Percentiles rank a stretch among this genome's conserved stretches.
Conservation (phyloP, 228 moss, liverwort and hornwort genomes). For the Sphagnum magellanicum region DNA sequence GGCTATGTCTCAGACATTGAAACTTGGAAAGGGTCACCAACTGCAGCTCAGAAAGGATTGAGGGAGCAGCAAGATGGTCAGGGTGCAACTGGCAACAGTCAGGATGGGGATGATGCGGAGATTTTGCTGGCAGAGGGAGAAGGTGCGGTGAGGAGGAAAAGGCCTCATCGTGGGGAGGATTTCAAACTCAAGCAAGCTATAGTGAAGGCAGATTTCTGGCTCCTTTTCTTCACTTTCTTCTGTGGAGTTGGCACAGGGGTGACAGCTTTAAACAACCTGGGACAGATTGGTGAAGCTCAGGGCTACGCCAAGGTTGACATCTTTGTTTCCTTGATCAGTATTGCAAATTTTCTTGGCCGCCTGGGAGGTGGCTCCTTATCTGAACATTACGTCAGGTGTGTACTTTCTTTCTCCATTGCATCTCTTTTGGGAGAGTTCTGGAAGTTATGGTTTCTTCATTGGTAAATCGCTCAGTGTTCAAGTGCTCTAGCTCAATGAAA, state of each 20-base stretch:
- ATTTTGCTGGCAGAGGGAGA: conserved; percentile 39
- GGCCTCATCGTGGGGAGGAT: conserved; percentile 45
- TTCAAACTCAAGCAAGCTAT: conserved; percentile 54
- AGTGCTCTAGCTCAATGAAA: too few relatives aligned
- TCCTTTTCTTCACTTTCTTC: conserved; percentile 51
- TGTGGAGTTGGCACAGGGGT: conserved; percentile 60
- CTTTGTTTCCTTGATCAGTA: conserved; percentile 54
- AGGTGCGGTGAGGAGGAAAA: conserved; percentile 38
- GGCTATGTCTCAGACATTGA: neutral
- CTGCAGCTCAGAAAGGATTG: neutral
- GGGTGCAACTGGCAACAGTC: neutral
- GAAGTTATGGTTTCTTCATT: too few relatives aligned
- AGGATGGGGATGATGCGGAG: conserved; percentile 28
- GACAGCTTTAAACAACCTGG: conserved; percentile 53
- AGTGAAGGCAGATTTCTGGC: conserved; percentile 57
- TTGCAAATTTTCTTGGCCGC: conserved; percentile 52
- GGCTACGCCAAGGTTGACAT: conserved; percentile 46
- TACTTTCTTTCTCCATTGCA: neutral
- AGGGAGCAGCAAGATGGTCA: neutral
- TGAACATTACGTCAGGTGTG: conserved; percentile 43
- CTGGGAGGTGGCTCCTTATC: conserved; percentile 55
- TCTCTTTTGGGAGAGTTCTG: too few relatives aligned
- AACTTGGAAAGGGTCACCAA: too few relatives aligned
- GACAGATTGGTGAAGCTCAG: conserved; percentile 65
- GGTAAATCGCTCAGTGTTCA: too few relatives aligned